Evolutionary conservation across 805 yeast genomes (phyloP), one percentile per base, ranked within the genome.

Genomic region (Cyberlindnera xishuangbannaensis): DNA sequence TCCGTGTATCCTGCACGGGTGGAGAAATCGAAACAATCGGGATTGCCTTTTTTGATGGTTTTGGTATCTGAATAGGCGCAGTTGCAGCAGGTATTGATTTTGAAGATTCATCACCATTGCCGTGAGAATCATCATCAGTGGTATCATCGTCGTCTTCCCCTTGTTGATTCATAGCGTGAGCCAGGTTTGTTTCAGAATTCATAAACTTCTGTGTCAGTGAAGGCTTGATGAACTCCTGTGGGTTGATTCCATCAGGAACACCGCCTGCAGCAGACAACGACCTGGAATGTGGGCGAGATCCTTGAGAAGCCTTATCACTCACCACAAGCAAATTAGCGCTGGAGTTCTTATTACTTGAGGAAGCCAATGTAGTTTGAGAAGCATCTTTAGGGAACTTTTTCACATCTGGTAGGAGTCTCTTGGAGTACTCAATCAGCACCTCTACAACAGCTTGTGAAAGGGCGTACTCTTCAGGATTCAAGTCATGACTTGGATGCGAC

Each of bases 381-480:
- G n/a, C n/a, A 14, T 39, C 45, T 18, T 19, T 41, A 11, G 26
- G 25, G 28, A 37, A 37, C 39, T 60, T 62, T 29, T 61, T 54
- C 45, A 51, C 67, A 43, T 67, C 69, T 16, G 90, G 86, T 37
- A 88, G 62, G 27, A 90, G 67, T 54, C 78, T 76, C 54, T 82
- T 80, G 15, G 90, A 80, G 55, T 90, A 86, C 45, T 82, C 88
- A 37, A 90, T 83, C 62, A 92, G 69, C 45, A 90, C 87, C 51
- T 88, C 94, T 17, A 92, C 81, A 21, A 85, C 95, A 7, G 77
- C 69, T 45, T 88, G 86, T 5, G 95, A 83, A 22, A 86, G 61
- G 10, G 84, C 90, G 60, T 88, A 88, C 58, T 92, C 97, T 20
- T 78, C 85, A 1, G 97, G 97, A 26, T 81, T 75, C 78, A 90